Conservation (phyloP, 495 filamentous ascomycete species). For the Aspergillus diversus region DNA sequence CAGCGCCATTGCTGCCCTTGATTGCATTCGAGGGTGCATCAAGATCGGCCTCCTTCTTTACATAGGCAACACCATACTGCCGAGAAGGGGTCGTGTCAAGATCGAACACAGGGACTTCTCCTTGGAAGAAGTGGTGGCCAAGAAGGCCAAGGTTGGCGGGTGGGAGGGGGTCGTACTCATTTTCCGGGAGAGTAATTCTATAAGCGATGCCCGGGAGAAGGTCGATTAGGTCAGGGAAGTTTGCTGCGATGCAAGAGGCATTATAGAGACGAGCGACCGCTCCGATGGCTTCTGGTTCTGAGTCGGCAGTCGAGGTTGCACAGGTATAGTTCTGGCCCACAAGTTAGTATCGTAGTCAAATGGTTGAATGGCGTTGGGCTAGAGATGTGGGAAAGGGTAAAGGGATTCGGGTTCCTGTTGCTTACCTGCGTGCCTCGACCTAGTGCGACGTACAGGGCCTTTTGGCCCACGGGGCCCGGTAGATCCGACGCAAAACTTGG, state of each 20-base stretch:
- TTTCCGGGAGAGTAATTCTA: conserved; percentile 46
- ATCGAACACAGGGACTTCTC: conserved; percentile 75
- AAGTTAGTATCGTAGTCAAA: neutral
- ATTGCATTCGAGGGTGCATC: conserved; percentile 62
- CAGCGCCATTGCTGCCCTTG: conserved; percentile 64
- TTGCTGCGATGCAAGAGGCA: conserved; percentile 74
- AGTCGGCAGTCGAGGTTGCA: conserved; percentile 55
- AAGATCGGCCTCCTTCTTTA: conserved; percentile 57
- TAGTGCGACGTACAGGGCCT: conserved; percentile 74
- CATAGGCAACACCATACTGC: conserved; percentile 63
- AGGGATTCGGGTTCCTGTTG: neutral
- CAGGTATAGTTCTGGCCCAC: conserved; percentile 84
- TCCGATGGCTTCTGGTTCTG: conserved; percentile 66
- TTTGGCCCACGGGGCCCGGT: conserved; percentile 59
- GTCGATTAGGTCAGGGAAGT: conserved; percentile 64
- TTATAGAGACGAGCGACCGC: conserved; percentile 89
- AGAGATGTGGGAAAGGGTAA: neutral
- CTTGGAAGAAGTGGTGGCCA: conserved; percentile 80
- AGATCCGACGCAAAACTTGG: conserved; percentile 52
- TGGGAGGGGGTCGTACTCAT: conserved; percentile 31
- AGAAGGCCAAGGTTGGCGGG: conserved; percentile 63
- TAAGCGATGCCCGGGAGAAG: conserved; percentile 47
- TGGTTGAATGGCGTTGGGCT: neutral
- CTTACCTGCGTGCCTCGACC: conserved; percentile 75
- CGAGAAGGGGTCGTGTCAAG: conserved; percentile 58